Percentiles rank a stretch among this genome's conserved stretches.
Conservation (phyloP, 2,329 filamentous ascomycete genomes). For the Venturia pyrina region DNA sequence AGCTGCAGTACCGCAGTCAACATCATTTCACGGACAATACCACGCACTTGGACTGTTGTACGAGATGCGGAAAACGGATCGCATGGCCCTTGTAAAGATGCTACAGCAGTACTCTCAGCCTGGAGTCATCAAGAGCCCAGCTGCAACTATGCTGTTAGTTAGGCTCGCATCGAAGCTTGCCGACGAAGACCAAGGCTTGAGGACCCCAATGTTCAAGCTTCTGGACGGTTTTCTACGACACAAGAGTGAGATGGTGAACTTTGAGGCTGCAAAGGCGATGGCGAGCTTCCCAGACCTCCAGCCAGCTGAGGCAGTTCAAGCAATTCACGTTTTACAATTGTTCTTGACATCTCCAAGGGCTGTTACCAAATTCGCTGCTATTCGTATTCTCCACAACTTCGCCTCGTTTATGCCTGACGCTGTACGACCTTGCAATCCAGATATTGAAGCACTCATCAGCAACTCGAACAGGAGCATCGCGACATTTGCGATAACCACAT, state of each 20-base stretch:
- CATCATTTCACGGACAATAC: slow-evolving; percentile 82
- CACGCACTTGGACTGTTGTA: slow-evolving; percentile 95
- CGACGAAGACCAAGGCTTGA: slow-evolving; percentile 78
- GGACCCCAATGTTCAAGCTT: slow-evolving; percentile 94
- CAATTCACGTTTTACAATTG: slow-evolving; percentile 88
- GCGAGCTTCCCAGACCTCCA: slow-evolving; percentile 90
- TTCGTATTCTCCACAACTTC: slow-evolving; percentile 92
- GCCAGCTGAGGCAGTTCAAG: slow-evolving; percentile 82
- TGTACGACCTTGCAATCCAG: slow-evolving; percentile 88
- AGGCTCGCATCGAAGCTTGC: slow-evolving; percentile 86
- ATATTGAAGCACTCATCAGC: slow-evolving; percentile 92
- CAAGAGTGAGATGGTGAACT: slow-evolving; percentile 90
- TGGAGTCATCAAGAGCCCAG: slow-evolving; percentile 89
- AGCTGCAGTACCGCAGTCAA: slow-evolving; percentile 44
- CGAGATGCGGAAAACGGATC: slow-evolving; percentile 94
- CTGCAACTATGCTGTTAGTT: slow-evolving; percentile 85
- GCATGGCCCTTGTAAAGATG: slow-evolving; percentile 99
- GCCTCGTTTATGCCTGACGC: slow-evolving; percentile 92
- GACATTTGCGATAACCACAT: slow-evolving; percentile 94
- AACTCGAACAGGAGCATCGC: slow-evolving; percentile 96
- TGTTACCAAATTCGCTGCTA: slow-evolving; percentile 94
- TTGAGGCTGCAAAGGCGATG: slow-evolving; percentile 96
- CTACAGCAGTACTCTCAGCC: slow-evolving; percentile 95
- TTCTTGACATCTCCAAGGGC: slow-evolving; percentile 93
- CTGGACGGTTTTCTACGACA: slow-evolving; percentile 88